Evolutionary conservation across 2,329 filamentous ascomycete species (phyloP).

Genomic region (Trichoderma sp.): DNA sequence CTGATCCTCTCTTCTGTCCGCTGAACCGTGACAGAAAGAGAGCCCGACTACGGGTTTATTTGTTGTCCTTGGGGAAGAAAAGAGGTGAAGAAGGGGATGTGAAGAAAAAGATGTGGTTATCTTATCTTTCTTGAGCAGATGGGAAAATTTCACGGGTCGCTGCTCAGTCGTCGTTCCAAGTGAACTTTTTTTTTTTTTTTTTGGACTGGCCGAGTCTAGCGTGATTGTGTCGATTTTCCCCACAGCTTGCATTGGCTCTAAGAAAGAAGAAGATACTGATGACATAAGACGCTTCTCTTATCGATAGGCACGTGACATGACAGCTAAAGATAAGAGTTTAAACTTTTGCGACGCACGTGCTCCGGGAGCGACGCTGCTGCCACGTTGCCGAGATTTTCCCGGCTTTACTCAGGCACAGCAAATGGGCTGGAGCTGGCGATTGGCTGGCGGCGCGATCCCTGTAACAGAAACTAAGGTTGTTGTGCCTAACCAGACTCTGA

Average conservation of each 20-base stretch:
- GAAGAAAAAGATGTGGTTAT: background rate
- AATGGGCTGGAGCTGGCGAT: background rate
- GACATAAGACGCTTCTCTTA: conserved; percentile 31
- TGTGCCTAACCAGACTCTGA: background rate
- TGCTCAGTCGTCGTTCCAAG: conserved; percentile 30
- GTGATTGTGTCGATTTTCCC: conserved; percentile 15
- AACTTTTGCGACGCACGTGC: conserved; percentile 2
- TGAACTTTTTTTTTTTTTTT: conserved; percentile 44
- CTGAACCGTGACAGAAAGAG: background rate
- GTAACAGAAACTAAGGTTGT: background rate
- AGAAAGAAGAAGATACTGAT: conserved; percentile 25
- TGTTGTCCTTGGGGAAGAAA: background rate
- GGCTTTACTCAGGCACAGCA: background rate
- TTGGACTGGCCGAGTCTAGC: conserved; percentile 28
- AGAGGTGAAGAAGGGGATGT: background rate
- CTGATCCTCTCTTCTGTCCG: background rate
- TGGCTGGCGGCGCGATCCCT: background rate
- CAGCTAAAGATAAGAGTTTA: conserved; percentile 29
- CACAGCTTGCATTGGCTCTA: conserved; percentile 18
- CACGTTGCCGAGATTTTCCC: background rate
- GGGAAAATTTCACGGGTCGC: conserved; percentile 40
- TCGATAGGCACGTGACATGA: conserved; percentile 18
- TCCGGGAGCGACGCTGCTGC: background rate
- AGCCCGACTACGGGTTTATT: background rate
- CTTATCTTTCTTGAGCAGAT: conserved; percentile 27